These are phyloP conservation scores for Mycena rosella DNA, from an alignment of 768 basidiomycete species.

Conservation along the genomic window DNA sequence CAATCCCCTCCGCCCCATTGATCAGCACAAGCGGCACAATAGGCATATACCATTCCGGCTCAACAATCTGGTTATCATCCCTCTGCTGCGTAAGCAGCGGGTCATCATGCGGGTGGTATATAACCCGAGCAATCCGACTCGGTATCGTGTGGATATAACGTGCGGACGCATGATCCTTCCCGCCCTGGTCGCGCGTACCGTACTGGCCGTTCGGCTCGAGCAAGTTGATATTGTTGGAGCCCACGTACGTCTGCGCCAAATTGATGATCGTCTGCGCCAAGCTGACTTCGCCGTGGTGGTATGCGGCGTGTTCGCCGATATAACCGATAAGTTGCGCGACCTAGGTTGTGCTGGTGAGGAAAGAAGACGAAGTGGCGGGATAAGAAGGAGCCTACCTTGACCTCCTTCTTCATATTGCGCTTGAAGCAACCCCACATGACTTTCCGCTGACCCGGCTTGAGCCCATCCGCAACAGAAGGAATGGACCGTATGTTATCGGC, in stretches of 20 bases:
- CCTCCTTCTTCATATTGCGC: constrained; percentile 90
- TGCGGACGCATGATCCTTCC: constrained; percentile 96
- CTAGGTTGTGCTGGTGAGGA: constrained; percentile 51
- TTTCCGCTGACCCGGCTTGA: constrained; percentile 98
- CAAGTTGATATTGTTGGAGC: constrained; percentile 95
- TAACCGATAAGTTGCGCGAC: constrained; percentile 97
- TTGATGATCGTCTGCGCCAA: constrained; percentile 92
- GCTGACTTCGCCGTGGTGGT: constrained; percentile 96
- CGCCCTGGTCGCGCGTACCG: constrained; percentile 93
- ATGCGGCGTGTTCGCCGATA: constrained; percentile 92
- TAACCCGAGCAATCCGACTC: constrained; percentile 74
- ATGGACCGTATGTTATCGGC: constrained; percentile 99
- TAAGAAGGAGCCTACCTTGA: constrained; percentile 80
- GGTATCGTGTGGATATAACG: constrained; percentile 95
- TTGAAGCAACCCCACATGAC: constrained; percentile 98
- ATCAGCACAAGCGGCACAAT: constrained; percentile 88
- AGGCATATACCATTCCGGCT: constrained; percentile 96
- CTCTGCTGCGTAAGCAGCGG: constrained; percentile 84
- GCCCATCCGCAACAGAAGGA: constrained; percentile 91
- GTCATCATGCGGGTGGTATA: constrained; percentile 90
- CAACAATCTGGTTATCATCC: constrained; percentile 89
- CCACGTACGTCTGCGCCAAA: constrained; percentile 94
- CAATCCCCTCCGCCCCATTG: constrained; percentile 98
- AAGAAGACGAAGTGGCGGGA: not conserved
- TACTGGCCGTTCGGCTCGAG: constrained; percentile 93